Base-by-base conservation (phyloP, 495 filamentous ascomycete genomes). In the Pseudomonodictys pantanalensis region DNA sequence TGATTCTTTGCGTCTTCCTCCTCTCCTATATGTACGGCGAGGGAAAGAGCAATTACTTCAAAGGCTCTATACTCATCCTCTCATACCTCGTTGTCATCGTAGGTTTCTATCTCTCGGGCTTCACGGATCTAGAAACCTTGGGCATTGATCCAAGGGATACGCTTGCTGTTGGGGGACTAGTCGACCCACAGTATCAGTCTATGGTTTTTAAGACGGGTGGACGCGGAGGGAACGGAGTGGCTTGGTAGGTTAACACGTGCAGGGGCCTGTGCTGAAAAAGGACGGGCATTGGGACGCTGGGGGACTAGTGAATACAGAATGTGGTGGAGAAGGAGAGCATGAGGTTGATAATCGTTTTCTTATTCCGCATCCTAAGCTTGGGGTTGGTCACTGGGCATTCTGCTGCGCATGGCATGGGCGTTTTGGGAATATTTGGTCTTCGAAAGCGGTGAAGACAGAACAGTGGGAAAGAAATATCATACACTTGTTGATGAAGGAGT, bases 1-100 rank as follows among this genome's bases (percentile, higher is more conserved):
- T 97, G 38, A 97, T 97, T 52, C 81, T 99, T 46, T 97, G 95
- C 69, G 92, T 99, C 29, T 97, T 99, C 78, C 76, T 99, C 33
- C 81, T 99, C 35, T 95, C 90, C 52, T 96, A 97, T 74, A 92
- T 99, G 79, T 95, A 97, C 60, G 92, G 95, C 57, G 93, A 99
- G 74, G 93, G 93, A 46, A 99, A 99, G 81, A 90, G 88, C 75
- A 91, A 91, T 71, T 91, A 91, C 74, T 91, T 91, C 82, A 91
- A 90, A 70, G 93, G 93, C 45, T 95, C 90, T 58, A 95, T 97
- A 65, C 81, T 99, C 47, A 83, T 97, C 56, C 79, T 99, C 25
- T 92, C 88, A 42, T 99, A 99, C 72, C 72, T 97, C 22, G 95
- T 97, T 38, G 89, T 99, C 23, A 76, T 96, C 20, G 81, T 91